Conservation (phyloP, 2,329 filamentous ascomycete species). For the Magnaporthiopsis poae region DNA sequence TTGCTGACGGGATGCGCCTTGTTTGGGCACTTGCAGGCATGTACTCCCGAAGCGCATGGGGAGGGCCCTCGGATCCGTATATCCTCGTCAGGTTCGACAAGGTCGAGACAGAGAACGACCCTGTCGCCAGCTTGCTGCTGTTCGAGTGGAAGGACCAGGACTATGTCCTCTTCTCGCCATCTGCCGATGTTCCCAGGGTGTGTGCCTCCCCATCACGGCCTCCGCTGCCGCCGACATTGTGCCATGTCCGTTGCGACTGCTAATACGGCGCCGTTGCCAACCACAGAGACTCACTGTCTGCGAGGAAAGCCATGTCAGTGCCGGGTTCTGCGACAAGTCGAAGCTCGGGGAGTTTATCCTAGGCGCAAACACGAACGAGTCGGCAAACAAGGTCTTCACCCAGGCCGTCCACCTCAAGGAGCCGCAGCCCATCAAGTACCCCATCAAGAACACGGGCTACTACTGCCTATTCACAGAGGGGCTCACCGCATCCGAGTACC, state of each 20-base stretch:
- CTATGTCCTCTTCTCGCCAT: slow-evolving; percentile 61
- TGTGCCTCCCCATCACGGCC: slow-evolving; percentile 13
- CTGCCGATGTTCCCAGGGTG: slow-evolving; percentile 45
- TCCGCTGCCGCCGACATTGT: neutral
- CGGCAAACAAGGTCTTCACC: slow-evolving; percentile 64
- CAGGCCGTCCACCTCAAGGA: slow-evolving; percentile 74
- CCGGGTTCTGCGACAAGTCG: slow-evolving; percentile 63
- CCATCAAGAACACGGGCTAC: slow-evolving; percentile 82
- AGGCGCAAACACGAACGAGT: slow-evolving; percentile 63
- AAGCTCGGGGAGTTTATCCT: slow-evolving; percentile 79
- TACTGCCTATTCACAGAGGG: slow-evolving; percentile 80
- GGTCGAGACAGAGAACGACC: slow-evolving; percentile 54
- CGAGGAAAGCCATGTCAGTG: slow-evolving; percentile 57
- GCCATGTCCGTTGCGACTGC: neutral
- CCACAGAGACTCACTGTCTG: slow-evolving; percentile 52
- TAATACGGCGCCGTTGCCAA: neutral
- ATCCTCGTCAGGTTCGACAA: slow-evolving; percentile 71
- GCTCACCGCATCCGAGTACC: slow-evolving; percentile 60
- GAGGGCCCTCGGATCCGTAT: slow-evolving; percentile 77
- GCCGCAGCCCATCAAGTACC: slow-evolving; percentile 66
- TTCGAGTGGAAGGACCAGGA: slow-evolving; percentile 88
- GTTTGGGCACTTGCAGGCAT: slow-evolving; percentile 53
- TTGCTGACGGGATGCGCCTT: slow-evolving; percentile 8
- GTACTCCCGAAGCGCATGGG: slow-evolving; percentile 86
- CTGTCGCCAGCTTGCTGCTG: slow-evolving; percentile 72